Evolutionary conservation across 2,329 filamentous ascomycete genomes (phyloP).

Genomic region (Fusarium avenaceum): DNA sequence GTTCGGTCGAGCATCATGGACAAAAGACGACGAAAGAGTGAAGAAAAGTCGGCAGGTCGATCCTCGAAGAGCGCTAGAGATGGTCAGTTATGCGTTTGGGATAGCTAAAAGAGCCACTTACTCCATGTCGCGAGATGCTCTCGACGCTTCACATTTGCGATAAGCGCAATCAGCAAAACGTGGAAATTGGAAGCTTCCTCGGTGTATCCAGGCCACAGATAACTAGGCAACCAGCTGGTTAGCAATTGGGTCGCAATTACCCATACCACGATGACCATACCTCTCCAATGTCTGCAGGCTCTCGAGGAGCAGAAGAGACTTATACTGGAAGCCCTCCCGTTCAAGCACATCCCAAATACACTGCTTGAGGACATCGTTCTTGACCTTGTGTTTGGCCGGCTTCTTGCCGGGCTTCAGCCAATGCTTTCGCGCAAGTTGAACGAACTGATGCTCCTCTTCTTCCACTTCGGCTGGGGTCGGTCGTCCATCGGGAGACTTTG

Average conservation of each 20-base stretch:
- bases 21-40: slow-evolving; percentile 88
- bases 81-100: slow-evolving; percentile 34
- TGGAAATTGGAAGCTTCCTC: slow-evolving; percentile 93
- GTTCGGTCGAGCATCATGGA: slow-evolving; percentile 85
- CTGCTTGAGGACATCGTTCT: slow-evolving; percentile 87
- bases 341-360: slow-evolving; percentile 92
- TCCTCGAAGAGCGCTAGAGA: slow-evolving; percentile 78
- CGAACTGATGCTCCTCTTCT: slow-evolving; percentile 78
- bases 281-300: slow-evolving; percentile 91
- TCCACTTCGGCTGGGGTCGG: slow-evolving; percentile 76
- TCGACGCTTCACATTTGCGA: slow-evolving; percentile 88
- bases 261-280: slow-evolving; percentile 56
- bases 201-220: slow-evolving; percentile 93
- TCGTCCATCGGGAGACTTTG: slow-evolving; percentile 57
- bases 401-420: slow-evolving; percentile 80
- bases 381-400: slow-evolving; percentile 76
- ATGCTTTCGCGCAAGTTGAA: slow-evolving; percentile 83
- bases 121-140: slow-evolving; percentile 91
- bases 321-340: slow-evolving; percentile 81
- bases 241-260: slow-evolving; percentile 43
- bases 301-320: slow-evolving; percentile 85
- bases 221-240: slow-evolving; percentile 64
- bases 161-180: slow-evolving; percentile 85
- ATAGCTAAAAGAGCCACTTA: slow-evolving; percentile 55
- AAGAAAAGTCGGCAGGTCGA: slow-evolving; percentile 85